phyloP scores from a whole-genome alignment of 352 stramenopile species.

The Elongisporangium anandrum region DNA sequence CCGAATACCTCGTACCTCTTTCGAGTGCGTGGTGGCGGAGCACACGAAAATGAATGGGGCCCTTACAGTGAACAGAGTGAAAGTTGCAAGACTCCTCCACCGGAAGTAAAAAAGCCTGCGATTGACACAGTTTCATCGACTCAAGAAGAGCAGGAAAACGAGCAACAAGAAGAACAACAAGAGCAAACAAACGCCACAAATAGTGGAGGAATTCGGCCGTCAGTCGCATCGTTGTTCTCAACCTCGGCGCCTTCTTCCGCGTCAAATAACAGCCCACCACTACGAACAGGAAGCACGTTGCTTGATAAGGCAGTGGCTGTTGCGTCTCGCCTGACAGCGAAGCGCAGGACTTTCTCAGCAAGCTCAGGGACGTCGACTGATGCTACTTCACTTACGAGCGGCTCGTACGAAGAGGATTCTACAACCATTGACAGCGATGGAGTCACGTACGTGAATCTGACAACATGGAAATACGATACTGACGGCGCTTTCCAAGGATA shows the following conservation, averaged over 20 bases:
- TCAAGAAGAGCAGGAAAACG: constrained; percentile 13
- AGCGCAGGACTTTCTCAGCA: constrained; percentile 3
- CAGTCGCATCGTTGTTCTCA: constrained; percentile 3
- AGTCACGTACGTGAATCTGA: constrained; percentile 33
- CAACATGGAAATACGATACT: constrained; percentile 37
- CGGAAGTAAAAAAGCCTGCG: constrained; percentile 2
- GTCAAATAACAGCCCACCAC: constrained; percentile 6
- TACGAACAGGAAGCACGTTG: constrained; percentile 67
- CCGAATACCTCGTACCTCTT: constrained; percentile 69
- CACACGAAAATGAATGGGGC: constrained; percentile 54
- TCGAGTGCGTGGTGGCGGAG: constrained; percentile 49
- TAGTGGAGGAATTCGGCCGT: constrained; percentile 6
- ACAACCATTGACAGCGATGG: constrained; percentile 3
- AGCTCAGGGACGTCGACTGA: not conserved
- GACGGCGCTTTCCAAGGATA: constrained; percentile 33
- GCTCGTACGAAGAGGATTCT: not conserved
- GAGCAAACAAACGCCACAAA: constrained; percentile 4
- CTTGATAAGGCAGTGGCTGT: constrained; percentile 70
- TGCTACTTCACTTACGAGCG: not conserved
- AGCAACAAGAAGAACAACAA: not conserved
- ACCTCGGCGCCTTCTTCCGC: constrained; percentile 13
- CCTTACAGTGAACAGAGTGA: constrained; percentile 70
- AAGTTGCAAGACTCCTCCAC: constrained; percentile 43
- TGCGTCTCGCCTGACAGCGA: constrained; percentile 34
- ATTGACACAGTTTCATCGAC: constrained; percentile 7